Conservation (phyloP, 768 basidiomycete genomes). For the Pulveroboletus frians region DNA sequence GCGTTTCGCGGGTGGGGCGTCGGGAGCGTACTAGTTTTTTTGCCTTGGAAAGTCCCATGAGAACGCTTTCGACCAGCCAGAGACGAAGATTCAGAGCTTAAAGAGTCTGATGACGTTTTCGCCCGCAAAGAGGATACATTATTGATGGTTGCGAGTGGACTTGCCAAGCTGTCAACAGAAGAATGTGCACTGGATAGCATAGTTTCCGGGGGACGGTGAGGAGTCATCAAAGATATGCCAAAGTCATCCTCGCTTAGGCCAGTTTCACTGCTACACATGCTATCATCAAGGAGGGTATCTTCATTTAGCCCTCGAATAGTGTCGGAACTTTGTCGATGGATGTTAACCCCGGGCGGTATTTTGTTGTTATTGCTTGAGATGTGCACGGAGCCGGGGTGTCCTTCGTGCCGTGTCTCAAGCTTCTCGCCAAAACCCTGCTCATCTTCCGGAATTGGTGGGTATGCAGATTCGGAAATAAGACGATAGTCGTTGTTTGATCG, state of each 20-base stretch:
- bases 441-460: slow-evolving; percentile 38
- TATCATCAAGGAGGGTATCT: slow-evolving; percentile 21
- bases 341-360: slow-evolving; percentile 38
- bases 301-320: slow-evolving; percentile 11
- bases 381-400: slow-evolving; percentile 53
- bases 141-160: slow-evolving; percentile 37
- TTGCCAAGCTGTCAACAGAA: slow-evolving; percentile 25
- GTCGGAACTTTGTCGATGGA: slow-evolving; percentile 1
- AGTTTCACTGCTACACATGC: slow-evolving; percentile 23
- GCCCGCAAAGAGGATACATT: slow-evolving; percentile 36
- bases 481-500: slow-evolving; percentile 1
- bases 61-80: slow-evolving; percentile 40
- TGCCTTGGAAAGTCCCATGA: slow-evolving; percentile 9
- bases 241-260: slow-evolving; percentile 49
- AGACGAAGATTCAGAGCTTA: slow-evolving; percentile 35
- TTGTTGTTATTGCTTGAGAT: slow-evolving; percentile 55
- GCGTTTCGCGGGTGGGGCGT: slow-evolving; percentile 16
- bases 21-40: neutral
- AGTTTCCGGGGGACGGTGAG: slow-evolving; percentile 32
- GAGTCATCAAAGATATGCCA: slow-evolving; percentile 63
- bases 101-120: slow-evolving; percentile 40
- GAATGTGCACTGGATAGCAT: slow-evolving; percentile 20
- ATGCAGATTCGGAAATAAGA: slow-evolving; percentile 10
- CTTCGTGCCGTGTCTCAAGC: slow-evolving; percentile 64
- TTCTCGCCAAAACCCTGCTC: slow-evolving; percentile 62